phyloP scores from a whole-genome alignment of 2,329 filamentous ascomycete genomes.

The Pseudogymnoascus sp. region DNA sequence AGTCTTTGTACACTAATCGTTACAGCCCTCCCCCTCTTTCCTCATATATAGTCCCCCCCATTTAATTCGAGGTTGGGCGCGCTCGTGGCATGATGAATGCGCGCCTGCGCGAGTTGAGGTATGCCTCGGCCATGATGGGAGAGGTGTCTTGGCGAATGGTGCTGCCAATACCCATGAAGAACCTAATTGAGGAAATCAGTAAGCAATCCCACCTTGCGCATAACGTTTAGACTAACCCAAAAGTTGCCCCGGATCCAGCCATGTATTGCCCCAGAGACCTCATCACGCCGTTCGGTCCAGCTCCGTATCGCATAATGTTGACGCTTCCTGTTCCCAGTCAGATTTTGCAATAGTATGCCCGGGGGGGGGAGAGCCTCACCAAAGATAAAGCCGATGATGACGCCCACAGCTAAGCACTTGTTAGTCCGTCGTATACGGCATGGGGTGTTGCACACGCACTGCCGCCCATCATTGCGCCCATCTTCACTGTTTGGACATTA shows the following conservation, averaged over 20 bases:
- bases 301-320: constrained; percentile 91
- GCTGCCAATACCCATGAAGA: constrained; percentile 98
- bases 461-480: constrained; percentile 97
- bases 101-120: constrained; percentile 63
- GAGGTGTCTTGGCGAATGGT: constrained; percentile 87
- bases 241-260: constrained; percentile 88
- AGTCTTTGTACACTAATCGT: constrained; percentile 15
- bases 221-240: constrained; percentile 58
- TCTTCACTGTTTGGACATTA: constrained; percentile 63
- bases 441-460: constrained; percentile 54
- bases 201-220: constrained; percentile 14
- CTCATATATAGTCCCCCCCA: not conserved
- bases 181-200: constrained; percentile 39
- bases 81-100: constrained; percentile 65
- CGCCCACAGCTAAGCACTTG: constrained; percentile 65
- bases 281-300: constrained; percentile 88
- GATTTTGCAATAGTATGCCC: not conserved
- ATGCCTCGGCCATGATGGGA: constrained; percentile 66
- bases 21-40: constrained; percentile 19
- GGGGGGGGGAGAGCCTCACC: constrained; percentile 47
- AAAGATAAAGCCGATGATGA: constrained; percentile 97
- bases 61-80: not conserved
- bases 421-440: constrained; percentile 19
- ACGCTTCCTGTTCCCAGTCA: constrained; percentile 59
- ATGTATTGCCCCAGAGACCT: constrained; percentile 94